These are phyloP conservation scores for Phytophthora tentaculata DNA, from an alignment of 352 stramenopile species.

Conservation along the genomic window DNA sequence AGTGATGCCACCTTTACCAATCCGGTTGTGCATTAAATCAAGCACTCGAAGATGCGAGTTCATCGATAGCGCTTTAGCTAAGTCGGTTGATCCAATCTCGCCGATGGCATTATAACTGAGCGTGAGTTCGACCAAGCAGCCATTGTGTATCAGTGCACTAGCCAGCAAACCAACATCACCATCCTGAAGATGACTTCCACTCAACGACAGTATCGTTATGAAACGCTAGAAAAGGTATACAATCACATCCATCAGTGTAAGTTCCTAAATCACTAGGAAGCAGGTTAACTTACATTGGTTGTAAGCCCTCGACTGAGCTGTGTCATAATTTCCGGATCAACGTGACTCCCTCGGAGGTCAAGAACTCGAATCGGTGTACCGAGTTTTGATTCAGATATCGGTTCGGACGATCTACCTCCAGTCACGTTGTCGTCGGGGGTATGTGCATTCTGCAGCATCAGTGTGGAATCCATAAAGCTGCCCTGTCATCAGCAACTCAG, in stretches of 20 bases:
- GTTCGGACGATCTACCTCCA: slow-evolving; percentile 12
- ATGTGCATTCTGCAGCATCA: slow-evolving; percentile 13
- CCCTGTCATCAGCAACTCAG: slow-evolving; percentile 27
- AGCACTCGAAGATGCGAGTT: slow-evolving; percentile 53
- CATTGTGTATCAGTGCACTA: slow-evolving; percentile 61
- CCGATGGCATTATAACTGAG: slow-evolving; percentile 79
- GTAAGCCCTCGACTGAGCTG: slow-evolving; percentile 49
- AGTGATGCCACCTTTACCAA: slow-evolving; percentile 57
- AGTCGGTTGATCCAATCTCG: slow-evolving; percentile 51
- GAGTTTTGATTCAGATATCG: background rate
- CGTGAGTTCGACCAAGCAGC: slow-evolving; percentile 54
- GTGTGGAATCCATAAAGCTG: slow-evolving; percentile 33
- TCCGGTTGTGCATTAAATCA: slow-evolving; percentile 77
- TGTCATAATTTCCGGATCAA: slow-evolving; percentile 50
- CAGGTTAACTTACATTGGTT: slow-evolving; percentile 53
- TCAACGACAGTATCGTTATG: slow-evolving; percentile 61
- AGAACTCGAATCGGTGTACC: slow-evolving; percentile 22
- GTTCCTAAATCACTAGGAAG: background rate
- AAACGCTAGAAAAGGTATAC: slow-evolving; percentile 44
- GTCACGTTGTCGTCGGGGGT: slow-evolving; percentile 10
- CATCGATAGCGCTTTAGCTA: slow-evolving; percentile 54
- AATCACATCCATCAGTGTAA: background rate
- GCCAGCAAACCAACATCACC: slow-evolving; percentile 55
- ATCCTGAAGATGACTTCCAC: slow-evolving; percentile 72
- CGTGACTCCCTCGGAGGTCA: slow-evolving; percentile 66